Conservation (phyloP, 306 rosid genomes). For the Fragaria vesca region DNA sequence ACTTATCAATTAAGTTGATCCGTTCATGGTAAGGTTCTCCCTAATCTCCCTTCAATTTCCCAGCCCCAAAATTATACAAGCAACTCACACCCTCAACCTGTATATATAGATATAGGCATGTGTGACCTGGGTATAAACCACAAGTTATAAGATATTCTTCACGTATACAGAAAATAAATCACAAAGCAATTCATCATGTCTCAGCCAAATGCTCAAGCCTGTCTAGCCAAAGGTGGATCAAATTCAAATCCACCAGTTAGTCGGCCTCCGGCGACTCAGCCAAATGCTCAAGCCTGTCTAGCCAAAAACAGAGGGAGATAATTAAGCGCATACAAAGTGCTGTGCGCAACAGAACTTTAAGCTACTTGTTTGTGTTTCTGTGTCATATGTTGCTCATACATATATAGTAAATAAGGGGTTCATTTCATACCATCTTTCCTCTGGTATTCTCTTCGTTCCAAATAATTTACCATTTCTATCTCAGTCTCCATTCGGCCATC, state of each 20-base stretch:
- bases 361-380: not conserved
- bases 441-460: not conserved
- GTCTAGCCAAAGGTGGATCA: not conserved
- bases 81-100: not conserved
- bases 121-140: not conserved
- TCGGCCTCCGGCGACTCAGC: not conserved
- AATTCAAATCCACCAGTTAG: not conserved
- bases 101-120: too few relatives aligned
- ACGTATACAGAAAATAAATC: not conserved
- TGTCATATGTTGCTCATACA: not conserved
- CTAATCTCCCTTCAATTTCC: not conserved
- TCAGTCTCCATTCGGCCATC: not conserved
- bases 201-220: not conserved
- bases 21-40: not conserved
- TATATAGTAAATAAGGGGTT: not conserved
- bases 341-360: too few relatives aligned
- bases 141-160: not conserved
- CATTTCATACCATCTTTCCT: not conserved
- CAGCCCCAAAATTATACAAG: not conserved
- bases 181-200: not conserved
- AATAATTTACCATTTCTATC: not conserved
- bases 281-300: not conserved
- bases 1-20: not conserved
- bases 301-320: accelerated
- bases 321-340: too few relatives aligned